phyloP scores from a whole-genome alignment of 331 rosid species.

The Malus hybrid region DNA sequence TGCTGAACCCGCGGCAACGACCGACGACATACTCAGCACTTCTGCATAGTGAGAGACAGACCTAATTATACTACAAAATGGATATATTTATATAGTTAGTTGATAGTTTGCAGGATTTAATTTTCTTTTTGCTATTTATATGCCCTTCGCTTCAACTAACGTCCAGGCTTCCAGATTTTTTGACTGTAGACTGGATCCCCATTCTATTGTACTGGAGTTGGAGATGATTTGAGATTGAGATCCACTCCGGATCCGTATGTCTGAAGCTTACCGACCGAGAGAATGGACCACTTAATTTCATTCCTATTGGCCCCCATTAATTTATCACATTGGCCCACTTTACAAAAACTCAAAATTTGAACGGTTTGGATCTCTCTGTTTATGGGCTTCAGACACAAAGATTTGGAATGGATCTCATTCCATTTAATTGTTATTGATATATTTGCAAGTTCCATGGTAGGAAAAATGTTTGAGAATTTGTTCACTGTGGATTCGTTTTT shows the following conservation, averaged over 20 bases:
- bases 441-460: neutral
- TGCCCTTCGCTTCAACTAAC: neutral
- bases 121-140: neutral
- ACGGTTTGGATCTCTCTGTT: no score
- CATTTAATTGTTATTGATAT: no score
- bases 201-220: neutral
- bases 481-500: neutral
- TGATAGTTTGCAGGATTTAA: conserved; percentile 9
- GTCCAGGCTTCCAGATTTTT: conserved; percentile 14
- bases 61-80: conserved; percentile 4
- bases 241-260: no score
- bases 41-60: conserved; percentile 42
- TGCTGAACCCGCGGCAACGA: conserved; percentile 14
- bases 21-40: conserved; percentile 40
- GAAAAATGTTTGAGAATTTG: neutral
- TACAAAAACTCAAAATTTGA: no score
- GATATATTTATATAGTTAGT: conserved; percentile 20
- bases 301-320: no score
- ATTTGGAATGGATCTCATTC: no score
- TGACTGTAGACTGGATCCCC: conserved; percentile 5
- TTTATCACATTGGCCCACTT: no score
- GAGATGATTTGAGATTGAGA: neutral
- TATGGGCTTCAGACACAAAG: no score
- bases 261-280: no score
- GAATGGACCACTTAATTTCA: no score